Base-by-base conservation (phyloP, 2,329 filamentous ascomycete species). In the Sphaerulina musiva region DNA sequence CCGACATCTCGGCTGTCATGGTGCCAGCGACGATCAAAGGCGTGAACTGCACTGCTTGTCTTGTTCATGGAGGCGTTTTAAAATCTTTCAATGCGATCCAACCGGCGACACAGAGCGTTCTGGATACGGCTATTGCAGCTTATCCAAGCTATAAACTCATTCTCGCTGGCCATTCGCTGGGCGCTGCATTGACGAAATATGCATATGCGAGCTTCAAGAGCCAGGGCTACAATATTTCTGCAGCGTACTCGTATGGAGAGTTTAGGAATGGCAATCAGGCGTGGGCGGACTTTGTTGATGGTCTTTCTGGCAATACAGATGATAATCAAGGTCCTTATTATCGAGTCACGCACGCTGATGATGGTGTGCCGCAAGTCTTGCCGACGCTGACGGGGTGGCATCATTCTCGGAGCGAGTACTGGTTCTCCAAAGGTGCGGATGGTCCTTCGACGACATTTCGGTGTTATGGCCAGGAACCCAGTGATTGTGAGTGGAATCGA, bases 281-380 rank as follows among this genome's bases (percentile, higher is more conserved):
- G 8, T 54, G 39, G 36, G 47, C 51, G 1, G 49, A 46, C 34
- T 54, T 43, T 31, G 34, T 54, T 11, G 55, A 54, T 32, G 17
- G 17, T 6, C 31, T 57, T 23, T 50, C 40, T 4, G 48, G 48
- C 4, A 43, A 50, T 6, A 50, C 48, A 1, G 48, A 50, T n/a
- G 38, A 41, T 3, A 36, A 20, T 20, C 20, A 20, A 20, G 38
- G 47, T 23, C 51, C 55, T 1, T 56, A 55, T 34, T 50, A 54
- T 41, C 55, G 55, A 45, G 29, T 57, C 11, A 57, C 55, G 4
- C 55, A 57, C 17, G 38, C 51, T 31, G 42, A 51, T 42, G 55
- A 53, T 48, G 47, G 47, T 5, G 39, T 45, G 6, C 47, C 54
- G 20, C 42, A 54, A 23, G 38, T 51, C 32, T 49, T 56, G 14